phyloP scores from a whole-genome alignment of 1,139 yeast species.

The Schwanniomyces etchellsii region DNA sequence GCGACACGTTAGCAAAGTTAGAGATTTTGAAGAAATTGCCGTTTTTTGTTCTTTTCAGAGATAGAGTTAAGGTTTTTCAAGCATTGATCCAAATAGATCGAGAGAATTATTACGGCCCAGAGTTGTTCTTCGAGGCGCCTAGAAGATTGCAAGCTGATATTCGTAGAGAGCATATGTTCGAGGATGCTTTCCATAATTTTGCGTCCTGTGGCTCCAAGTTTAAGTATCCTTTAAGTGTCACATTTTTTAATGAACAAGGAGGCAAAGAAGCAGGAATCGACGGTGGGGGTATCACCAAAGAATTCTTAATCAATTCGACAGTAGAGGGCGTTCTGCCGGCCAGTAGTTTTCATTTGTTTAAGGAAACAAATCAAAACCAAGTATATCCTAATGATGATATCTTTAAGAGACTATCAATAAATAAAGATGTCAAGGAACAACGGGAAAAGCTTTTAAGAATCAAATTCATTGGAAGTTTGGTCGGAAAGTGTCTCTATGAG shows the following conservation, averaged over 20 bases:
- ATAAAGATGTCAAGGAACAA: constrained; percentile 24
- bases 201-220: constrained; percentile 39
- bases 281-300: constrained; percentile 96
- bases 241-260: constrained; percentile 69
- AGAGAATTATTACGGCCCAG: constrained; percentile 14
- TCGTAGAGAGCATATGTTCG: constrained; percentile 61
- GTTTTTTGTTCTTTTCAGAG: constrained; percentile 70
- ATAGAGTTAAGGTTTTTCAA: constrained; percentile 70
- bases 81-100: constrained; percentile 53
- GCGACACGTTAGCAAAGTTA: constrained; percentile 17
- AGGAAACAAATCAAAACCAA: constrained; percentile 48
- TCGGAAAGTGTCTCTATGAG: constrained; percentile 91
- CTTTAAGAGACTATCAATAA: constrained; percentile 22
- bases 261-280: constrained; percentile 84
- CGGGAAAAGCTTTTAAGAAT: constrained; percentile 33
- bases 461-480: constrained; percentile 68
- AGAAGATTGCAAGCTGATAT: constrained; percentile 43
- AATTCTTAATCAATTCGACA: constrained; percentile 71
- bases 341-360: constrained; percentile 35
- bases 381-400: constrained; percentile 71
- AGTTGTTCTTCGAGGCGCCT: constrained; percentile 10
- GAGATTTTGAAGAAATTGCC: constrained; percentile 64
- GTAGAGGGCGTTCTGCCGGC: constrained; percentile 56
- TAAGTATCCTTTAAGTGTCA: constrained; percentile 57
- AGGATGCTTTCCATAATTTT: constrained; percentile 68